These are phyloP conservation scores for Syzygium aqueum DNA, from an alignment of 345 rosid species.

Conservation along the genomic window DNA sequence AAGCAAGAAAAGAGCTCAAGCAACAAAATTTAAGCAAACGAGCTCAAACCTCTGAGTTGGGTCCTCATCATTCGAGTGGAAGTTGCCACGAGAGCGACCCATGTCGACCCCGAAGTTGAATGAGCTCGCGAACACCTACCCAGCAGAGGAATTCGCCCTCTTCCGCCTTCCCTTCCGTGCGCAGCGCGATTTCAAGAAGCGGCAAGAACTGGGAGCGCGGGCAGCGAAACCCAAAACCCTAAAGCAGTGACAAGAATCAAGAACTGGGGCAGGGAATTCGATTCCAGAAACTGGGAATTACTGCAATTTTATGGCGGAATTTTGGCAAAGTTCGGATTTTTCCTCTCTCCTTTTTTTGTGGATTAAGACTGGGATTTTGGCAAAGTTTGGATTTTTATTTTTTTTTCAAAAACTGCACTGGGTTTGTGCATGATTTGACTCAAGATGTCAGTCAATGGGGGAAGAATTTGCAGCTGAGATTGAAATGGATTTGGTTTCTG, in stretches of 20 bases:
- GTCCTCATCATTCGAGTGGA: slow-evolving; percentile 78
- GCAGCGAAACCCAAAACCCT: neutral
- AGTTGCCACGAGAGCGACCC: slow-evolving; percentile 98
- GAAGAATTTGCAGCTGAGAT: neutral
- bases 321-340: neutral
- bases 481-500: neutral
- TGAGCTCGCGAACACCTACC: slow-evolving; percentile 7
- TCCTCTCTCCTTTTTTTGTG: neutral
- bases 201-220: neutral
- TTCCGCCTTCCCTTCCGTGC: neutral
- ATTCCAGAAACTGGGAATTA: neutral
- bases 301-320: neutral
- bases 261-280: neutral
- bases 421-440: neutral
- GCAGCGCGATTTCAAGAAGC: neutral
- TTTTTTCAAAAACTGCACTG: neutral
- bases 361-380: neutral
- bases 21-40: neutral
- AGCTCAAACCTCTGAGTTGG: slow-evolving; percentile 72
- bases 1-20: neutral
- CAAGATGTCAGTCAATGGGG: neutral
- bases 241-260: neutral
- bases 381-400: neutral
- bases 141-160: neutral
- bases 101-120: slow-evolving; percentile 20